phyloP scores from a whole-genome alignment of 2,329 filamentous ascomycete species.

The Aureobasidium subglaciale region DNA sequence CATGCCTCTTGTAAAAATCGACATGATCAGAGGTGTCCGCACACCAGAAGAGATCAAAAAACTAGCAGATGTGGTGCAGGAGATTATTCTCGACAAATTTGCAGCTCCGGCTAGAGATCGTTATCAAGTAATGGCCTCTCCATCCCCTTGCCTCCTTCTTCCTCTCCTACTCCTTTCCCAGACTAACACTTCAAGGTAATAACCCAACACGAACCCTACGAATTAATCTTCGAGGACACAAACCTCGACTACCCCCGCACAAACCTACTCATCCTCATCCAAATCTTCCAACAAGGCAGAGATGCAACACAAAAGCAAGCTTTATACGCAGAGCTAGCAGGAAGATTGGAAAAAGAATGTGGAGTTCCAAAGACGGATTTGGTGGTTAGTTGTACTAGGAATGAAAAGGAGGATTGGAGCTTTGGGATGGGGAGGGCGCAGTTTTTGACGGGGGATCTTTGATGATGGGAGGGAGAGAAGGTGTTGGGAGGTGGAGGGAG shows the following conservation, averaged over 20 bases:
- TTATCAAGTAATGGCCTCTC: constrained; percentile 25
- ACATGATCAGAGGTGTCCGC: constrained; percentile 24
- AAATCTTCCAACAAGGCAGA: constrained; percentile 29
- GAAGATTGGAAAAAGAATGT: constrained; percentile 21
- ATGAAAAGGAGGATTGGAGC: constrained; percentile 28
- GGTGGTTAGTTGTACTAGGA: constrained; percentile 23
- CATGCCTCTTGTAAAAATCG: constrained; percentile 30
- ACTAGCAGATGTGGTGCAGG: constrained; percentile 25
- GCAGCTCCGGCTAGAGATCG: constrained; percentile 25
- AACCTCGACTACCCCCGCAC: constrained; percentile 23
- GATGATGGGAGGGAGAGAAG: neutral
- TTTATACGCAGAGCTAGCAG: constrained; percentile 22
- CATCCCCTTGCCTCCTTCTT: neutral
- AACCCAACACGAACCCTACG: constrained; percentile 28
- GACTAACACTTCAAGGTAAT: constrained; percentile 21
- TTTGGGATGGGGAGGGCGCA: constrained; percentile 27
- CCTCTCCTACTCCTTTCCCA: neutral
- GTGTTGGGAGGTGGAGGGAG: no score
- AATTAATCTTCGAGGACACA: constrained; percentile 29
- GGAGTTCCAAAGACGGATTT: constrained; percentile 24
- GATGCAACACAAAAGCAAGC: constrained; percentile 24
- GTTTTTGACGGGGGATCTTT: constrained; percentile 24
- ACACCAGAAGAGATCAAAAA: constrained; percentile 24
- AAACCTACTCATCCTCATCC: constrained; percentile 27
- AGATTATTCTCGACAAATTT: constrained; percentile 25